Percentiles rank a stretch among this genome's conserved stretches.
Conservation (phyloP, 208 protist genomes). For the Tritrichomonas foetus region DNA sequence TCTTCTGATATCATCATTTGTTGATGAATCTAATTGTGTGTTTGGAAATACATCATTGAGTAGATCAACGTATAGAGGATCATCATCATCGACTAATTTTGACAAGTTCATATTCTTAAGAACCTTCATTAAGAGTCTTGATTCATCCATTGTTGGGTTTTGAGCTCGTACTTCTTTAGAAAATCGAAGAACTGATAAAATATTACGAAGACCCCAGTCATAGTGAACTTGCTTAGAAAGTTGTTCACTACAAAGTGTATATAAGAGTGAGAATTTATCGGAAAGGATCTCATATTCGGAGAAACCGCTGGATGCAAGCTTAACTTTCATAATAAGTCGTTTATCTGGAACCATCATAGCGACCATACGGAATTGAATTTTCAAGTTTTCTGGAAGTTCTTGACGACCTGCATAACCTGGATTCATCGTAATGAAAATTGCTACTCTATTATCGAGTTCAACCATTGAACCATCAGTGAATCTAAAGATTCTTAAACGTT, state of each 20-base stretch:
- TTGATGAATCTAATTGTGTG: constrained; percentile 46
- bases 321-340: constrained; percentile 85
- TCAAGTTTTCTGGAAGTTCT: constrained; percentile 95
- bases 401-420: constrained; percentile 93
- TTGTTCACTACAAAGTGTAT: constrained; percentile 89
- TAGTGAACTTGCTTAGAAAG: constrained; percentile 94
- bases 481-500: constrained; percentile 59
- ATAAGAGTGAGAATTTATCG: constrained; percentile 74
- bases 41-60: constrained; percentile 72
- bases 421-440: constrained; percentile 97
- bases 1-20: constrained; percentile 49
- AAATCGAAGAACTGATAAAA: constrained; percentile 85
- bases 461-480: constrained; percentile 67
- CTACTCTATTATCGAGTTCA: constrained; percentile 64
- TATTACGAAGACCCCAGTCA: constrained; percentile 77
- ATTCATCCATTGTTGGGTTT: constrained; percentile 74
- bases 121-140: constrained; percentile 85
- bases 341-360: constrained; percentile 98
- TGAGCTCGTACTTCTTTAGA: constrained; percentile 41
- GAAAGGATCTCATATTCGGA: constrained; percentile 60
- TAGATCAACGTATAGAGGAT: constrained; percentile 87
- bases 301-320: constrained; percentile 72
- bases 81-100: constrained; percentile 91
- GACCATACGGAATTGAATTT: constrained; percentile 91
- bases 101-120: constrained; percentile 93